phyloP scores from a whole-genome alignment of 352 stramenopile genomes.

The Achlya hypogyna region DNA sequence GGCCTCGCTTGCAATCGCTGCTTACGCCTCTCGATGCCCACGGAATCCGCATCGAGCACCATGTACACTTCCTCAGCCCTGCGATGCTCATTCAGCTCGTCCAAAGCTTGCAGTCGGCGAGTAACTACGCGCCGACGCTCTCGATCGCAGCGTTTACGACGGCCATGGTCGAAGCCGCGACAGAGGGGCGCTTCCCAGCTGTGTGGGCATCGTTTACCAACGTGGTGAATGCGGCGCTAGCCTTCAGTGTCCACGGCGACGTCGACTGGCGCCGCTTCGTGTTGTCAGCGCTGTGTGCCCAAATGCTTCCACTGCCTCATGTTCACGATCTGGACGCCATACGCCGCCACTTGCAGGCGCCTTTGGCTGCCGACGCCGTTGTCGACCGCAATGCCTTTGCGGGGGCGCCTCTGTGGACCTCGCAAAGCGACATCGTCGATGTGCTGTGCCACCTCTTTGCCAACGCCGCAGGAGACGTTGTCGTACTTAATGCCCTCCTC shows the following conservation, averaged over 20 bases:
- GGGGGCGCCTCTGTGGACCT: neutral
- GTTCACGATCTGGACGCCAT: neutral
- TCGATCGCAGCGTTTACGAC: neutral
- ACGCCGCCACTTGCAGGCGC: neutral
- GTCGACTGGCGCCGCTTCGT: constrained; percentile 14
- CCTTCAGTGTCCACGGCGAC: neutral
- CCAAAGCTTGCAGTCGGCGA: neutral
- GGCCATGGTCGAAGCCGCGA: neutral
- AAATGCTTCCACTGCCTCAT: neutral
- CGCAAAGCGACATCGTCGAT: neutral
- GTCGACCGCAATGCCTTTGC: neutral
- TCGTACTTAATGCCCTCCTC: neutral
- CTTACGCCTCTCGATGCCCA: neutral
- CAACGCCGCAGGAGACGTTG: neutral
- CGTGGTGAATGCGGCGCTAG: neutral
- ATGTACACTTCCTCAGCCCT: neutral
- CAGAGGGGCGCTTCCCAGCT: neutral
- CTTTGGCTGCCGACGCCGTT: neutral
- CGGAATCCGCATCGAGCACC: neutral
- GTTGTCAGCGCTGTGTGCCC: neutral
- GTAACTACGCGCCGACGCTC: neutral
- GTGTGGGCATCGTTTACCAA: constrained; percentile 3
- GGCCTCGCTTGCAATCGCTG: constrained; percentile 5
- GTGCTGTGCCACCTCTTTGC: constrained; percentile 8
- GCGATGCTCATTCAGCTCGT: neutral